Evolutionary conservation across 129 eudicot genomes (phyloP), one percentile per base, ranked within the genome.

Genomic region (Cynara cardunculus): DNA sequence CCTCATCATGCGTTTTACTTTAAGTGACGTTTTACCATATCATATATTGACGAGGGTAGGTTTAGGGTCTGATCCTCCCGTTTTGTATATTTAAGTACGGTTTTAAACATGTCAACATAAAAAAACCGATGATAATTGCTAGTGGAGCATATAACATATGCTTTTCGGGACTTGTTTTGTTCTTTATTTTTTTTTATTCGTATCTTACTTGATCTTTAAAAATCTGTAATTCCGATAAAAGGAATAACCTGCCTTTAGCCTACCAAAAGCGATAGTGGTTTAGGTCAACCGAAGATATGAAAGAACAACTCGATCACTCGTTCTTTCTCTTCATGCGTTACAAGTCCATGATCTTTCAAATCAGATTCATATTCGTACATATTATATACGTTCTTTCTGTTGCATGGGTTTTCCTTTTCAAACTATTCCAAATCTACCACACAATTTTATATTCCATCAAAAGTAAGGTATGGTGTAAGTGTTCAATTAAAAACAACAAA

Each of bases 61-160:
- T 76, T 53, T n/a, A 71, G 1, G 49, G 74, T 67, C 8, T 68
- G 10, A 49, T 28, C 25, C 24, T 22, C 74, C 39, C 21, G 16
- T 74, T 75, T 67, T 35, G 1, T 32, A 21, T 4, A 72, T 24
- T 82, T 53, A 24, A 0, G 59, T 31, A 22, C 3, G 62, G 13
- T 10, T 75, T 12, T 75, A 27, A 75, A n/a, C 71, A 19, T 70
- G 46, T 27, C 30, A 77, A 69, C 39, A 28, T 8, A 22, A 13
- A n/a, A 69, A 68, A 76, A n/a, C n/a, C 18, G 30, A 0, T 6
- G 16, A 82, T 70, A 34, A 25, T 2, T 77, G 77, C 31, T 77
- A 71, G 86, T 77, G 82, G 82, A 83, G 85, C 78, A 82, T 76
- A 69, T 59, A 76, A 25, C 81, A 34, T 82, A 70, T 82, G 81